These are phyloP conservation scores for Ophiosphaerella herpotricha DNA, from an alignment of 2,329 filamentous ascomycete species.

Conservation along the genomic window DNA sequence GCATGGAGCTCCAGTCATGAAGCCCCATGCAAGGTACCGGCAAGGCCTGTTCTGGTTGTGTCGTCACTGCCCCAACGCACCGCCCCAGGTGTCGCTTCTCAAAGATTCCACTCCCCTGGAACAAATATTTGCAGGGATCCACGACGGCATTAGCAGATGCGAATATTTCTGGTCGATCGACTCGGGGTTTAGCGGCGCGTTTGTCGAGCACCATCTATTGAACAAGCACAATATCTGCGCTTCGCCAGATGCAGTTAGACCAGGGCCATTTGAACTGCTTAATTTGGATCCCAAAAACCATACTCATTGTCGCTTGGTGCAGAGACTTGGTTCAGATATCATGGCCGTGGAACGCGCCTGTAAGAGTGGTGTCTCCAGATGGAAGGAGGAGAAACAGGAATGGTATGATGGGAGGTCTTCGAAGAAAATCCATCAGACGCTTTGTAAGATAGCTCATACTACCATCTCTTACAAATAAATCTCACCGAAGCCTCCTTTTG, in stretches of 20 bases:
- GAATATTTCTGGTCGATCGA: not conserved
- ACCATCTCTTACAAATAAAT: not conserved
- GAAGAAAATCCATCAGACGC: not conserved
- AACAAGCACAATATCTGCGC: not conserved
- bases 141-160: not conserved
- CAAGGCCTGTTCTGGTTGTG: conserved; percentile 1
- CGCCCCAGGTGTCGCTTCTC: not conserved
- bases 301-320: not conserved
- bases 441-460: not conserved
- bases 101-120: not conserved
- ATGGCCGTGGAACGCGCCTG: not conserved
- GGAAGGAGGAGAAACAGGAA: not conserved
- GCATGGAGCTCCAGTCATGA: not conserved
- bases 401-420: not conserved
- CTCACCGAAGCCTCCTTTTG: no score
- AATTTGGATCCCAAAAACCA: not conserved
- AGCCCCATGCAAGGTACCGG: not conserved
- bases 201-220: not conserved
- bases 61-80: not conserved
- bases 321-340: not conserved
- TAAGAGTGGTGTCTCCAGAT: not conserved
- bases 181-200: not conserved
- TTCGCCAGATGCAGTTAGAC: not conserved
- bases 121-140: not conserved
- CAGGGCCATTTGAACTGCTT: not conserved